Conservation (phyloP, 148 eudicot species). For the Polygonum aviculare region DNA sequence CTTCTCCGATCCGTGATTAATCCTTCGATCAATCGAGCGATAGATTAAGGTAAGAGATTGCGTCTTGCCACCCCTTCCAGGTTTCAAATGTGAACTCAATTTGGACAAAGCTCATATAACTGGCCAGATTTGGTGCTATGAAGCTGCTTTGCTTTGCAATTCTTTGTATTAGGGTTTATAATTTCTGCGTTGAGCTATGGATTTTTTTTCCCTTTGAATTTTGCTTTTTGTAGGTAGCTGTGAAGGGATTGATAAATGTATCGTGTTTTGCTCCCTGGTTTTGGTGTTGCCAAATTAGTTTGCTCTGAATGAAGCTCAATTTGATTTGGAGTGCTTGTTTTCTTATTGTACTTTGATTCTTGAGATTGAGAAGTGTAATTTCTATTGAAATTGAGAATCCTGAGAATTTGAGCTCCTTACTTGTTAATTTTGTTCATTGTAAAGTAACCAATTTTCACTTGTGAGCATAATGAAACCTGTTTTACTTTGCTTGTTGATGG, state of each 20-base stretch:
- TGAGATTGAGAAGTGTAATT: not conserved
- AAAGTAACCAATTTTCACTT: not conserved
- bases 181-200: not conserved
- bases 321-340: not conserved
- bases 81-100: not conserved
- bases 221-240: not conserved
- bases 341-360: not conserved
- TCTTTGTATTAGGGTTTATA: not conserved
- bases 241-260: not conserved
- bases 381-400: not conserved
- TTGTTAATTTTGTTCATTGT: not conserved
- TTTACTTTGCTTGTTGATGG: not conserved
- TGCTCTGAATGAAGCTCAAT: not conserved
- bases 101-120: not conserved
- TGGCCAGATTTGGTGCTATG: not conserved
- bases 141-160: not conserved
- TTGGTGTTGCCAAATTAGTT: not conserved
- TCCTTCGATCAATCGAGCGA: constrained; percentile 7
- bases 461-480: not conserved
- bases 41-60: not conserved
- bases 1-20: constrained; percentile 3
- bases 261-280: not conserved
- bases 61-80: not conserved
- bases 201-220: not conserved
- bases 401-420: not conserved